Percentiles rank a stretch among this genome's conserved stretches.
These are phyloP conservation scores for Magnaporthales sp. DNA, from an alignment of 2,329 filamentous ascomycete genomes.

Conservation along the genomic window DNA sequence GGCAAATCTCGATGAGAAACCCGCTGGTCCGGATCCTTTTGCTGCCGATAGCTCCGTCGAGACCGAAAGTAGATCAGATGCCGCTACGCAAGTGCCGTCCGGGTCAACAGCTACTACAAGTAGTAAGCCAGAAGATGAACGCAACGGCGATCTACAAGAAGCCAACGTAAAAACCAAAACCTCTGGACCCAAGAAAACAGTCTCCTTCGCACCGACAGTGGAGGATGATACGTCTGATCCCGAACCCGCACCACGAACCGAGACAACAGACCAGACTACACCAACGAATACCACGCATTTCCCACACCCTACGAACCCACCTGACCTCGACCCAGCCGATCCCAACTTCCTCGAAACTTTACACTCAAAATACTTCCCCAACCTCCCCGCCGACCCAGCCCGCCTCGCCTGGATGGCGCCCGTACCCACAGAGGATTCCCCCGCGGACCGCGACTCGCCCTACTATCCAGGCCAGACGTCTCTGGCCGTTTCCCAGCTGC, in stretches of 20 bases:
- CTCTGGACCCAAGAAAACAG: constrained; percentile 18
- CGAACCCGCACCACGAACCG: background rate
- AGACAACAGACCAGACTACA: background rate
- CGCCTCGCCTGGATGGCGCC: constrained; percentile 87
- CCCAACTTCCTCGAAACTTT: constrained; percentile 77
- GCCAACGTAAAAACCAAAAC: constrained; percentile 8
- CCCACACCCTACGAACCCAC: constrained; percentile 42
- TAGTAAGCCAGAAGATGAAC: background rate
- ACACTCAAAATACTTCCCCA: constrained; percentile 89
- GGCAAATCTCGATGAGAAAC: constrained; percentile 61
- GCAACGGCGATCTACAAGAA: constrained; percentile 7
- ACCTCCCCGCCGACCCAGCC: constrained; percentile 73
- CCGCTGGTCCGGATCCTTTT: constrained; percentile 31
- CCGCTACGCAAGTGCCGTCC: constrained; percentile 8
- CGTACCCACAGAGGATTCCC: constrained; percentile 52
- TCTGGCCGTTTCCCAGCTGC: constrained; percentile 67
- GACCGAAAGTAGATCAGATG: constrained; percentile 11
- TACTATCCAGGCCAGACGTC: constrained; percentile 73
- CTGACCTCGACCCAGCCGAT: constrained; percentile 75
- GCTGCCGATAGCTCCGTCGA: constrained; percentile 10
- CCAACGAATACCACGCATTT: constrained; percentile 46
- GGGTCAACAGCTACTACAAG: constrained; percentile 5
- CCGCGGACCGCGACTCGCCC: constrained; percentile 60
- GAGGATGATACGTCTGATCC: background rate
- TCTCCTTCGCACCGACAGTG: constrained; percentile 12